Evolutionary conservation across 2,329 filamentous ascomycete species (phyloP), one percentile per base, ranked within the genome.

Genomic region (Penicillium crustosum): DNA sequence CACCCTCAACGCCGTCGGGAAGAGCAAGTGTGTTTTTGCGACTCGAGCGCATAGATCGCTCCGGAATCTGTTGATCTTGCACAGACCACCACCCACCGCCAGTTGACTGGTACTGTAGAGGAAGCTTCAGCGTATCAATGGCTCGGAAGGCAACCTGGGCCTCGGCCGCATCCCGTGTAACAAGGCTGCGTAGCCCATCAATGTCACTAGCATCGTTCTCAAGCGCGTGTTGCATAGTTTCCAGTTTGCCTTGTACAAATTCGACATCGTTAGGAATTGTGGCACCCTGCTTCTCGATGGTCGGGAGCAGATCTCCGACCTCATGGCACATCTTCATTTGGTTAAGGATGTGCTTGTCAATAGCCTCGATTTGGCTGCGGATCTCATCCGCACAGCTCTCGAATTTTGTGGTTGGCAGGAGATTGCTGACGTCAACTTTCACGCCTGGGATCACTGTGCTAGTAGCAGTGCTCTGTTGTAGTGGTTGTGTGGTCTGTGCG

Each of bases 381-480:
- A 96, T 80, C 31, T 90, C 86, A 64, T 93, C 89, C 59, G 90
- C 86, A 29, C 96, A 87, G 74, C 96, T 93, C 71, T 92, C 91
- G 79, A 94, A 97, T 61, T 94, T 90, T 4, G 92, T 96, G 0
- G 93, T 96, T 17, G 89, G 89, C 52, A 91, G 86, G 59, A 97
- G 81, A 70, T 90, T 90, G 66, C 85, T 85, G 52, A 90, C 77
- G 74, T 94, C 90, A 67, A 96, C 89, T 68, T 89, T 88, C 19
- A 91, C 89, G 19, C 89, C 90, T 0, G 88, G 86, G 17, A 87
- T 82, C 15, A 78, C 73, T 3, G 70, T 73, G 4, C 64, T 65
- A 9, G 64, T 61, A 27, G 69, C 61, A 9, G 72, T 68, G 62
- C 67, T 73, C 59, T 72, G 70, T 60, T 72, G 72, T 23, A 72